Evolutionary conservation across 2,329 filamentous ascomycete species (phyloP).

Genomic region (Teratosphaeria pseudoeucalypti): DNA sequence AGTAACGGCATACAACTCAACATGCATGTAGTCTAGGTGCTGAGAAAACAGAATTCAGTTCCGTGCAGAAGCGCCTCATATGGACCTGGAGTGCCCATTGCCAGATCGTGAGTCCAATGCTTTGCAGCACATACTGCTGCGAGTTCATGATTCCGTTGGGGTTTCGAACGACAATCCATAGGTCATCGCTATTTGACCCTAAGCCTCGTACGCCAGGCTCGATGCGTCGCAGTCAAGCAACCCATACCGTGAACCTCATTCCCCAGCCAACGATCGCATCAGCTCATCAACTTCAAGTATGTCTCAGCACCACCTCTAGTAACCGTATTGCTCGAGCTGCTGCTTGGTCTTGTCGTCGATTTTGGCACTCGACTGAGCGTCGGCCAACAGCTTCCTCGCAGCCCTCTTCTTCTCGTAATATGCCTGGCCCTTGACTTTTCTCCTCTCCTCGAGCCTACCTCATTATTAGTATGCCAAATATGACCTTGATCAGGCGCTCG

Average conservation of each 20-base stretch:
- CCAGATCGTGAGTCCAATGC: not conserved
- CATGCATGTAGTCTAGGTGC: not conserved
- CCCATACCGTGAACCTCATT: not conserved
- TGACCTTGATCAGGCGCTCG: not conserved
- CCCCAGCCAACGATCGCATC: not conserved
- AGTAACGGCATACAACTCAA: not conserved
- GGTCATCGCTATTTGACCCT: not conserved
- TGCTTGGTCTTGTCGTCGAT: conserved; percentile 77
- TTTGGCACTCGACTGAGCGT: conserved; percentile 85
- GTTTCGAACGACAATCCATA: not conserved
- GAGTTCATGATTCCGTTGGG: not conserved
- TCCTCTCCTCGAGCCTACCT: conserved; percentile 88
- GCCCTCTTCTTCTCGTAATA: conserved; percentile 99
- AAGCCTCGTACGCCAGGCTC: not conserved
- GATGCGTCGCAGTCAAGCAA: not conserved
- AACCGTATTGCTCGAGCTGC: conserved; percentile 82
- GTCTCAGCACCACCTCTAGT: conserved; percentile 49
- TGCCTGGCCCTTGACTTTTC: conserved; percentile 97
- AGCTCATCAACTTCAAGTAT: not conserved
- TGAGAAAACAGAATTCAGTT: not conserved
- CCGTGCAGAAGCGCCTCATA: not conserved
- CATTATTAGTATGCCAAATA: conserved; percentile 13
- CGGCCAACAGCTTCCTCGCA: conserved; percentile 75
- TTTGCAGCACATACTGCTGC: not conserved
- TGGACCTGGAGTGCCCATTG: not conserved